Evolutionary conservation across 2,329 filamentous ascomycete species (phyloP), one percentile per base, ranked within the genome.

Genomic region (Calonectria fujianensis): DNA sequence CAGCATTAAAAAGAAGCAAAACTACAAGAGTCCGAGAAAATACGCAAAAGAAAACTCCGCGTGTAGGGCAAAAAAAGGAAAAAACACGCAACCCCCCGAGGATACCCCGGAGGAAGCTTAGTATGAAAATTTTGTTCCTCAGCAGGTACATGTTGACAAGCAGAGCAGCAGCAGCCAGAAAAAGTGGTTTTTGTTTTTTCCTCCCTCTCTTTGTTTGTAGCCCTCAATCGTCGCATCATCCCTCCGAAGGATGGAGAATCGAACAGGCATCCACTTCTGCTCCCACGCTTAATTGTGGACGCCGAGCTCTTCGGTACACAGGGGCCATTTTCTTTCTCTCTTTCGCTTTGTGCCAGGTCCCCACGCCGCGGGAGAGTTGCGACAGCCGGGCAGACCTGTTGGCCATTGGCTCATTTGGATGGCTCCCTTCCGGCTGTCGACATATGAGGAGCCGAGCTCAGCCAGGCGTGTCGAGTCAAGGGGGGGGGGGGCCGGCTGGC

Each of bases 1-100:
- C 66, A 27, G 72, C 78, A 59, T 80, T 65, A 61, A 76, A 70
- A 72, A 74, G 52, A 69, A 75, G 54, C 39, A 64, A 76, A 76
- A 75, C 57, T n/a, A 54, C 63, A 70, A 70, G 54, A 65, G 65
- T 39, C 54, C 45, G 52, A 74, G 70, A 64, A 65, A 59, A 64
- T 37, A 74, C 45, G 45, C 45, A 73, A 45, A 70, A 72, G 14
- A 41, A 61, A 74, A 59, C 68, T 54, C 54, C 63, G 52, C 16
- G 59, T 74, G 69, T 61, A 50, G 65, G 39, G 48, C 70, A 72
- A 29, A 29, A 70, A 69, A 57, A 64, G 11, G 61, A 61, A 76
- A 68, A 63, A 57, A 48, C 20, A 59, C 63, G 50, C 61, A 57
- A 48, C 29, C 13, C 9, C n/a, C 20, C 48, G 35, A 66, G 50